These are phyloP conservation scores for Takashimella tepidaria DNA, from an alignment of 1,284 basidiomycete genomes.

Conservation along the genomic window DNA sequence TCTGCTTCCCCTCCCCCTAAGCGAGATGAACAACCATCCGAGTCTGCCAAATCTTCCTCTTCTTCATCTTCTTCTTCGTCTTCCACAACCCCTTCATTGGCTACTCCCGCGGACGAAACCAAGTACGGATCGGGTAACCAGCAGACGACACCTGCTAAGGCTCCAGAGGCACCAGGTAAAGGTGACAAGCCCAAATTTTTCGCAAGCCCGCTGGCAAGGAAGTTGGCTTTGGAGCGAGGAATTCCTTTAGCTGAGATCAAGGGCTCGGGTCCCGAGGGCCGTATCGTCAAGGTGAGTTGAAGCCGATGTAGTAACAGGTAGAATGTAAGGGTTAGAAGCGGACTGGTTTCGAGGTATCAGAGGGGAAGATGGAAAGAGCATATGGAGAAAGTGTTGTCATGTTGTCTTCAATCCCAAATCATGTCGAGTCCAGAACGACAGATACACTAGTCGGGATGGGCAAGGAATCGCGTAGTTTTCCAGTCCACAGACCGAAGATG, in stretches of 20 bases:
- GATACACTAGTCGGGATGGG: no score
- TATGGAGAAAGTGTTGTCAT: no score
- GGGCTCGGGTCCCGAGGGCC: conserved; percentile 88
- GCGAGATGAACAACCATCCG: conserved; percentile 48
- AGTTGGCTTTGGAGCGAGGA: conserved; percentile 91
- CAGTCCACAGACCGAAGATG: no score
- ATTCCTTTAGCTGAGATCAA: conserved; percentile 88
- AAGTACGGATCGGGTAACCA: conserved; percentile 59
- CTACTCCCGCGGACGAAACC: conserved; percentile 39
- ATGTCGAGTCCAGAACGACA: background rate
- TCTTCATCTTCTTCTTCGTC: conserved; percentile 5
- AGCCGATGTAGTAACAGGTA: background rate
- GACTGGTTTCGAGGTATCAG: no score
- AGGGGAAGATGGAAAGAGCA: no score
- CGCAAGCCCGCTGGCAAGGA: conserved; percentile 91
- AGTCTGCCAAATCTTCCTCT: conserved; percentile 30
- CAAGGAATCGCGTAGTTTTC: no score
- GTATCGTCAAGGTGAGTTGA: conserved; percentile 78
- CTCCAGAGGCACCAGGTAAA: conserved; percentile 24
- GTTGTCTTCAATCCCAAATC: background rate
- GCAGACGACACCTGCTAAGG: conserved; percentile 33
- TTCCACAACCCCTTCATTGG: conserved; percentile 26
- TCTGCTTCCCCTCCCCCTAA: conserved; percentile 47
- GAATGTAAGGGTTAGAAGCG: background rate
- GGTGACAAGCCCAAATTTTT: conserved; percentile 66